phyloP scores from a whole-genome alignment of 2,329 filamentous ascomycete genomes.

The Cordyceps tenuipes region DNA sequence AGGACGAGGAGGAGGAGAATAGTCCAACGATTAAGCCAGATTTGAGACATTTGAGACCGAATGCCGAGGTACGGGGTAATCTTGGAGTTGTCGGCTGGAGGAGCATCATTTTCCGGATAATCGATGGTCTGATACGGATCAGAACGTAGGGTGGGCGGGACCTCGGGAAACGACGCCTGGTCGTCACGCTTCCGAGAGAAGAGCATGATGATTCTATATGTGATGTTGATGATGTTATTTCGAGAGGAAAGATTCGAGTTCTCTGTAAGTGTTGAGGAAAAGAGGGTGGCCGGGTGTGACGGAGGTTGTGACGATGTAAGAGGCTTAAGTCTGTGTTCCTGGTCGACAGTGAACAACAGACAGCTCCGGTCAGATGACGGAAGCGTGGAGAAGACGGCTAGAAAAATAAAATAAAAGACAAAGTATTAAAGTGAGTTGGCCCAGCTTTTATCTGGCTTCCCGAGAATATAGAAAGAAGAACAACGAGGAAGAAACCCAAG shows the following conservation, averaged over 20 bases:
- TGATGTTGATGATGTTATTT: conserved; percentile 17
- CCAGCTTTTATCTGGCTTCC: background rate
- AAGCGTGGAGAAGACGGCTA: background rate
- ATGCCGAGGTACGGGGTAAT: conserved; percentile 90
- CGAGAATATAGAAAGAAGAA: background rate
- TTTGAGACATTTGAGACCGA: conserved; percentile 80
- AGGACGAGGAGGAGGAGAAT: conserved; percentile 81
- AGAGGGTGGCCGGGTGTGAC: background rate
- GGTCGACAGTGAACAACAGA: conserved; percentile 12
- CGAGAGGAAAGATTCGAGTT: background rate
- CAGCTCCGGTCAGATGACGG: background rate
- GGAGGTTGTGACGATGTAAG: conserved; percentile 3
- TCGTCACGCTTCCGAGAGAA: conserved; percentile 26
- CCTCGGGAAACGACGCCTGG: conserved; percentile 25
- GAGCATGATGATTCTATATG: conserved; percentile 28
- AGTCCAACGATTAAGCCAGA: conserved; percentile 98
- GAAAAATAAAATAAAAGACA: background rate
- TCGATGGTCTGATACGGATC: conserved; percentile 30
- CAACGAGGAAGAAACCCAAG: background rate
- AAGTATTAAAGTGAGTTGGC: background rate
- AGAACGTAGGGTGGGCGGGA: conserved; percentile 30
- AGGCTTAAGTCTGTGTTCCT: conserved; percentile 9
- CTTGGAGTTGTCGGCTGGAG: conserved; percentile 53
- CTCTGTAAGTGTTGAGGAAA: background rate
- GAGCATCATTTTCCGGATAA: conserved; percentile 23